These are phyloP conservation scores for Coelastrella sp. DNA, from an alignment of 139 green algal species.

Conservation along the genomic window DNA sequence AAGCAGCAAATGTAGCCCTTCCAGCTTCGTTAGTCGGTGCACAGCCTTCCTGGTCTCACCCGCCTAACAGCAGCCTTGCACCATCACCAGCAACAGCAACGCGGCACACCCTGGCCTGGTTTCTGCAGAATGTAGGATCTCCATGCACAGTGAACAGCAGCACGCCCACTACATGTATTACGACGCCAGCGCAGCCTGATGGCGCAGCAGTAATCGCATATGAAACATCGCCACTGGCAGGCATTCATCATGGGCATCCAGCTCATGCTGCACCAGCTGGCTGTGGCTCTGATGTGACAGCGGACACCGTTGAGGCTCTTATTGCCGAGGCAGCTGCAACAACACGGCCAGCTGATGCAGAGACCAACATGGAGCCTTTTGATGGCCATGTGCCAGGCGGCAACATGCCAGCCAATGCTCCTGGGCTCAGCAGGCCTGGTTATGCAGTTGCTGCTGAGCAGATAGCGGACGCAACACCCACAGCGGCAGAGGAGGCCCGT, in stretches of 20 bases:
- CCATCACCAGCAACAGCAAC: slow-evolving; percentile 15
- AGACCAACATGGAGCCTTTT: too few species aligned
- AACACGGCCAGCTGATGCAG: slow-evolving; percentile 17
- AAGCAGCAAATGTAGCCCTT: background rate
- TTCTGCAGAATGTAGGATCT: background rate
- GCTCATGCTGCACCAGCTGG: too few species aligned
- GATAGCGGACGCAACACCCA: background rate
- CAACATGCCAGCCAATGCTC: too few species aligned
- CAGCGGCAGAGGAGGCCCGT: background rate
- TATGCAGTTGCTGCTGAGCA: background rate
- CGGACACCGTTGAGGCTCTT: background rate
- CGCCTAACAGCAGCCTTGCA: background rate
- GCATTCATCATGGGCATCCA: too few species aligned
- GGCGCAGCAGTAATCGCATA: background rate
- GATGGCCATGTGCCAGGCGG: too few species aligned
- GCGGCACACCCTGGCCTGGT: slow-evolving; percentile 17
- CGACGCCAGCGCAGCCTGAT: background rate
- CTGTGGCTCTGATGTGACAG: too few species aligned
- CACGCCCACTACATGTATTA: background rate
- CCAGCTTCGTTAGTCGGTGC: background rate
- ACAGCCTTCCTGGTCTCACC: background rate
- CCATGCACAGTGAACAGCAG: background rate
- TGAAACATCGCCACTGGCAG: too few species aligned
- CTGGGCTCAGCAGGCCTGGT: background rate
- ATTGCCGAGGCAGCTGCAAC: slow-evolving; percentile 8